Evolutionary conservation across 495 filamentous ascomycete species (phyloP).

Genomic region (Xylaria intraflava): DNA sequence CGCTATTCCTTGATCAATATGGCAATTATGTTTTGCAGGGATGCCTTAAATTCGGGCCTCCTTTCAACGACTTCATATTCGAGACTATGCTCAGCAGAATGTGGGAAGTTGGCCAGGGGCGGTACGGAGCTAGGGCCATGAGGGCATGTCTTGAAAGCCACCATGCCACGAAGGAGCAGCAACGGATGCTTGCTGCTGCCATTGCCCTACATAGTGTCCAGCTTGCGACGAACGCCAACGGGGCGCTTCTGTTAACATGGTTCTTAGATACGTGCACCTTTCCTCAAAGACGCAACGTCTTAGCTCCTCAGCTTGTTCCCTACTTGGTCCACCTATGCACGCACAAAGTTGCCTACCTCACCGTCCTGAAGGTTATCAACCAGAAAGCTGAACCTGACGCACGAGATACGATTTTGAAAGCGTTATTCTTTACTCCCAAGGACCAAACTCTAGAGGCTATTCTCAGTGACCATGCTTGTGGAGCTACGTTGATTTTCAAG

Average conservation of each 20-base stretch:
- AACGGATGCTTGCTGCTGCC: conserved; percentile 86
- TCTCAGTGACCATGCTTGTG: conserved; percentile 81
- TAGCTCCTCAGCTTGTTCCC: conserved; percentile 87
- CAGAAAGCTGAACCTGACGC: conserved; percentile 92
- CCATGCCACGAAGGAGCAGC: conserved; percentile 89
- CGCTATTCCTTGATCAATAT: conserved; percentile 93
- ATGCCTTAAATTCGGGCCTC: conserved; percentile 80
- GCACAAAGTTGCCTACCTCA: conserved; percentile 97
- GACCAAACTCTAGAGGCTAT: conserved; percentile 88
- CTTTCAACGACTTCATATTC: conserved; percentile 94
- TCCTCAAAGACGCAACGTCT: conserved; percentile 80
- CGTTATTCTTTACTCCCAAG: conserved; percentile 88
- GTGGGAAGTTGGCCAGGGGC: conserved; percentile 90
- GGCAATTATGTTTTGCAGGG: conserved; percentile 98
- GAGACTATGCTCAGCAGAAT: conserved; percentile 92
- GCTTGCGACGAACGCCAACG: conserved; percentile 93
- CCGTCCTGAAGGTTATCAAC: conserved; percentile 97
- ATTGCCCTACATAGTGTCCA: conserved; percentile 96
- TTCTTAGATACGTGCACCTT: conserved; percentile 98
- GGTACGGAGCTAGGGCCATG: conserved; percentile 94
- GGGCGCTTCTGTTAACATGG: conserved; percentile 91
- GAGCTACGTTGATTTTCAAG: conserved; percentile 96
- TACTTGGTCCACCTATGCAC: conserved; percentile 97
- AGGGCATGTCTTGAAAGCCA: conserved; percentile 95
- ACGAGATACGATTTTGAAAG: conserved; percentile 83